Conservation (phyloP, 306 rosid species). For the Rosa lucieae region DNA sequence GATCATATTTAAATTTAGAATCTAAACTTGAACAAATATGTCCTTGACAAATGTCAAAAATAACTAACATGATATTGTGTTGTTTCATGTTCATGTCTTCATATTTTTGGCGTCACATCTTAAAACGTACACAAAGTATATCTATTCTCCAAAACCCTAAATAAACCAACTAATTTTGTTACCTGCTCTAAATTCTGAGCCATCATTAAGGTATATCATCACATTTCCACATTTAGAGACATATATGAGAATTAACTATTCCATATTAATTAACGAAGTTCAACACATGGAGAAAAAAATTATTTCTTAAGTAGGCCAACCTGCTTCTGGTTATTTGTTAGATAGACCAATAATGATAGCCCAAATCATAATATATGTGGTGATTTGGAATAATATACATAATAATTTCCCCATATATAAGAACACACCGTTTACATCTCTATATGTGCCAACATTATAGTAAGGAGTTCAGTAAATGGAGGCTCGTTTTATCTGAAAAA, state of each 20-base stretch:
- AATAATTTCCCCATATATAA: no score
- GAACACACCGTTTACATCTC: not conserved
- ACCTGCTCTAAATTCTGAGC: not conserved
- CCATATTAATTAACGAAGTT: no score
- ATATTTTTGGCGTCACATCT: not conserved
- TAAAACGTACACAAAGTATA: not conserved
- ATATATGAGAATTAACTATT: no score
- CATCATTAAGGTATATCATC: not conserved
- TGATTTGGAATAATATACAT: no score
- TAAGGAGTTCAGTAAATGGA: not conserved
- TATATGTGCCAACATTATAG: not conserved
- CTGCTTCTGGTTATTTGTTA: no score
- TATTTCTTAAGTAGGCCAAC: not conserved
- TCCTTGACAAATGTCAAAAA: not conserved
- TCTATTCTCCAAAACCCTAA: not conserved
- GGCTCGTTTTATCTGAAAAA: not conserved
- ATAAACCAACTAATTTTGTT: not conserved
- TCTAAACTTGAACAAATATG: no score
- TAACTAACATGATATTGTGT: not conserved
- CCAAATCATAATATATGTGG: no score
- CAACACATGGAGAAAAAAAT: no score
- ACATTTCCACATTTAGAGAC: not conserved
- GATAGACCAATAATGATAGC: no score
- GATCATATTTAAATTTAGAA: no score
- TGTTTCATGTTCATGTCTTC: not conserved